These are phyloP conservation scores for Epichloe festucae DNA, from an alignment of 2,329 filamentous ascomycete species.

Conservation along the genomic window DNA sequence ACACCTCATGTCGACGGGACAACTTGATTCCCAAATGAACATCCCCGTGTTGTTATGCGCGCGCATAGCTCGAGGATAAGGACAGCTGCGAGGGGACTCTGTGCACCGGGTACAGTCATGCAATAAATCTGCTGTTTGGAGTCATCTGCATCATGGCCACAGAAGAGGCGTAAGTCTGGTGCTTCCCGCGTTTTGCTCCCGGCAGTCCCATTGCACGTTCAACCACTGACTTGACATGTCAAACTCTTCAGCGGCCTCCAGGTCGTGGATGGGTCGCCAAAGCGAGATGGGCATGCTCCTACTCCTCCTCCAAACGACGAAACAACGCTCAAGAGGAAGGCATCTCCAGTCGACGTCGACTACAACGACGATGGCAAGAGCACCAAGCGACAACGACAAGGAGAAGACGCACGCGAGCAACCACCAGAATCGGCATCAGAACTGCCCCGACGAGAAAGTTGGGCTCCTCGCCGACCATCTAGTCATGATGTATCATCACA, in stretches of 20 bases:
- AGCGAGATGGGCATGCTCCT: not conserved
- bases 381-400: slow-evolving; percentile 9
- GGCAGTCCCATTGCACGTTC: not conserved
- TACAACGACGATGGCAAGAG: slow-evolving; percentile 11
- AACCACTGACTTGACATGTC: not conserved
- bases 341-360: slow-evolving; percentile 9
- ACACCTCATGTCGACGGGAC: not conserved
- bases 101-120: not conserved
- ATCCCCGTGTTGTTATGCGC: not conserved
- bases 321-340: slow-evolving; percentile 18
- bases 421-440: not conserved
- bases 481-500: not conserved
- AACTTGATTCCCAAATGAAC: not conserved
- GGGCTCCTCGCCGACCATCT: slow-evolving; percentile 4
- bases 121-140: not conserved
- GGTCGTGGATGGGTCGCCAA: not conserved
- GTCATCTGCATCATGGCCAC: slow-evolving; percentile 5
- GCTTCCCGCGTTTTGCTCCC: not conserved
- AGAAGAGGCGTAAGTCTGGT: slow-evolving; percentile 4
- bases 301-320: not conserved
- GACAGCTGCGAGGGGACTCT: not conserved
- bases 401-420: slow-evolving; percentile 11
- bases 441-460: not conserved
- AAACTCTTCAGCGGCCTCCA: not conserved
- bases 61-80: not conserved